Base-by-base conservation (phyloP, 495 filamentous ascomycete species). In the Terfezia claveryi region DNA sequence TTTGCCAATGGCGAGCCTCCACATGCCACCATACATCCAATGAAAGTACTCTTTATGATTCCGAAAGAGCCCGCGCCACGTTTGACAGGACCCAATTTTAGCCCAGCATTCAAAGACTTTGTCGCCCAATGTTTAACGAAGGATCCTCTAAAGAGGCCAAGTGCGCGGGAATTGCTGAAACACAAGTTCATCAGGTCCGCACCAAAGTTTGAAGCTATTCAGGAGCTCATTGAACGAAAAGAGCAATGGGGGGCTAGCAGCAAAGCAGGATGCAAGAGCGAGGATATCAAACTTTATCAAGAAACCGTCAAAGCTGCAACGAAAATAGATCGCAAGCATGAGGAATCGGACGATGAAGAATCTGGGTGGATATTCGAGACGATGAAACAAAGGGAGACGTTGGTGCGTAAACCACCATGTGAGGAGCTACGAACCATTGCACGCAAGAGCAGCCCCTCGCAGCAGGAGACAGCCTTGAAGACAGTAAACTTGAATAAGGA, bases 21-120 rank as follows among this genome's bases (percentile, higher is more conserved):
- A 0, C 93, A 96, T 65, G 82, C 88, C 41, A 86, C 94, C 61
- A 95, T 96, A 38, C 91, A 98, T 66, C 91, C 91, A 6, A 98
- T 98, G 91, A 98, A 98, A 65, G 91, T 96, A 11, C 68, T 98
- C 27, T 96, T 98, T 66, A 71, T 95, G 55, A 96, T 98, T 55
- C 91, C 91, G 2, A 96, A 95, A 70, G 94, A 96, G 56, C 76
- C 85, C 12, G 81, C 91, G 12, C 91, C 91, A 8, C 71, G 73
- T 14, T 67, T 96, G 50, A 79, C 87, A 55, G 92, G 91, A 9
- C 79, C 85, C 57, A 52, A 53, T 38, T 98, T 91, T 66, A 87
- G 79, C 59, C 85, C 79, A 63, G 73, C 79, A 1, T 96, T 98
- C 74, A 95, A 94, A 68, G 88, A 94, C 46, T 96, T 98, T 66